A percentile compares a stretch with the other conserved stretches of the same genome.
Conservation (phyloP, 352 stramenopile species). For the Pythium biforme region DNA sequence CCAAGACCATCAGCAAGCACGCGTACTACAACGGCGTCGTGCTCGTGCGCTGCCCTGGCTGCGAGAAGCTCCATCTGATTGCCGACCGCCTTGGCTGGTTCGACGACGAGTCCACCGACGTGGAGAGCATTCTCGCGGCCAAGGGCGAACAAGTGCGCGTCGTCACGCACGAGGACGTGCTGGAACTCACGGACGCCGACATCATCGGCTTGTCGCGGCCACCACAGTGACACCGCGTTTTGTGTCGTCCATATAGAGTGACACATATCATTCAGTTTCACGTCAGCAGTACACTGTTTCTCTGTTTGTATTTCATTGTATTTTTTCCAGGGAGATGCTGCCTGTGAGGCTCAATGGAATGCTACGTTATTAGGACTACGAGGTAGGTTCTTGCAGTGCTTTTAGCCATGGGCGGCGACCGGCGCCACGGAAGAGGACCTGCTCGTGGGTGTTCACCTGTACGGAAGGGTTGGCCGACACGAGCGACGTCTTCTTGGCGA, state of each 20-base stretch:
- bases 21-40: conserved; percentile 98
- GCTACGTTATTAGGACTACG: conserved; percentile 4
- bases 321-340: too few species aligned
- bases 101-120: conserved; percentile 87
- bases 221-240: neutral
- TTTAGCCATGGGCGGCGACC: conserved; percentile 79
- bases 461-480: conserved; percentile 84
- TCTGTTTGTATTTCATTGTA: neutral
- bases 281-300: too few species aligned
- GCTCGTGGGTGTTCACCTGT: conserved; percentile 86
- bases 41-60: conserved; percentile 95
- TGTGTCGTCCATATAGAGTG: neutral
- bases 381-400: conserved; percentile 48
- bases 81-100: conserved; percentile 94
- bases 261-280: neutral
- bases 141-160: conserved; percentile 77
- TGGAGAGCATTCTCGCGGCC: conserved; percentile 79
- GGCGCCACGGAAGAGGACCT: conserved; percentile 77
- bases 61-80: conserved; percentile 98
- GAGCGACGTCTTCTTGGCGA: conserved; percentile 77
- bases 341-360: neutral
- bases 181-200: conserved; percentile 81
- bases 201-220: conserved; percentile 46
- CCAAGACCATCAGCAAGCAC: conserved; percentile 97
- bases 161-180: conserved; percentile 73